Conservation (phyloP, 805 yeast genomes). For the Myxozyma monticola region DNA sequence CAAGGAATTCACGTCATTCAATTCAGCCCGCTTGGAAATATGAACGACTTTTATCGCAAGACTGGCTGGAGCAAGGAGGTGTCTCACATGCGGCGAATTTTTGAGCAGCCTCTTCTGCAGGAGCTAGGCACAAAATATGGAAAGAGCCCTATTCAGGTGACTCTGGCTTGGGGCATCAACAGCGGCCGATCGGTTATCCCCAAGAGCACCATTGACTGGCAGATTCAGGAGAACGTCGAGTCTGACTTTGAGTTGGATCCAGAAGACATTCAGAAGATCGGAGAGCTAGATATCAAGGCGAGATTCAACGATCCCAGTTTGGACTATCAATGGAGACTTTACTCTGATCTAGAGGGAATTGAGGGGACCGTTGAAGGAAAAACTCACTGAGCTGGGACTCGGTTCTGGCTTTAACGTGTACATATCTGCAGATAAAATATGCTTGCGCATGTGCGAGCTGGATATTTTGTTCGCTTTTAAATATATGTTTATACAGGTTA, state of each 20-base stretch:
- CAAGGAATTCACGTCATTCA: constrained; percentile 66
- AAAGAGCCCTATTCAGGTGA: constrained; percentile 52
- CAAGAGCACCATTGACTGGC: constrained; percentile 66
- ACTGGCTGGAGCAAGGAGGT: too few species aligned
- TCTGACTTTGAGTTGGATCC: constrained; percentile 8
- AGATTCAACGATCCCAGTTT: constrained; percentile 23
- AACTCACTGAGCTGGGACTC: too few species aligned
- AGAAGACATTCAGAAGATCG: constrained; percentile 8
- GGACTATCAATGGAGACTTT: too few species aligned
- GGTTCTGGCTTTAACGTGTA: too few species aligned
- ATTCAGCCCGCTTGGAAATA: constrained; percentile 73
- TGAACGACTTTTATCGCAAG: constrained; percentile 51
- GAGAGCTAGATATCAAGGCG: constrained; percentile 11
- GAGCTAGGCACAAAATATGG: constrained; percentile 63
- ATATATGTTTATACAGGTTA: too few species aligned
- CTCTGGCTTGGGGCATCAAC: constrained; percentile 72
- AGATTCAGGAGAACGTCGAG: constrained; percentile 54
- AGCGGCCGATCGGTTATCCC: constrained; percentile 50
- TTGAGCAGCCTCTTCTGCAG: constrained; percentile 55
- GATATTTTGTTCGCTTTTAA: too few species aligned
- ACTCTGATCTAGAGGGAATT: too few species aligned
- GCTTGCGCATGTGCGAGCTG: too few species aligned
- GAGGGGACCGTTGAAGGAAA: too few species aligned
- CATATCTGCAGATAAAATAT: too few species aligned
- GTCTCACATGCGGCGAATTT: too few species aligned